These are phyloP conservation scores for Tricholoma flavovirens DNA, from an alignment of 768 basidiomycete genomes.

Conservation along the genomic window DNA sequence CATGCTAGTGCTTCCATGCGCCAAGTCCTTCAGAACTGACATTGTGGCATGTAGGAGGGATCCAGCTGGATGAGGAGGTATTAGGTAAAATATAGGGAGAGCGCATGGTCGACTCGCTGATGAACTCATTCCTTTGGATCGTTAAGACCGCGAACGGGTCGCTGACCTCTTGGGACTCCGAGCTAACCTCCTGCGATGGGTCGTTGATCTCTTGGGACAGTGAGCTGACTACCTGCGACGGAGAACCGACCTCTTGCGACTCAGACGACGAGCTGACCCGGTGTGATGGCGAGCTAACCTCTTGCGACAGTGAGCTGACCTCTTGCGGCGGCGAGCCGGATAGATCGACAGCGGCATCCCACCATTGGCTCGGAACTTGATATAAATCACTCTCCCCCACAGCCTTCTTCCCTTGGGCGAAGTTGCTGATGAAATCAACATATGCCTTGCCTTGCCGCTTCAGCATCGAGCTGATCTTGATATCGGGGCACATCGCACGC, in stretches of 20 bases:
- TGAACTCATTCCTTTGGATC: conserved; percentile 14
- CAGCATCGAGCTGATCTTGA: conserved; percentile 9
- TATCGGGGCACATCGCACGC: conserved; percentile 16
- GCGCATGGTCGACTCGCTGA: conserved; percentile 5
- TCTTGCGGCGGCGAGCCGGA: not conserved
- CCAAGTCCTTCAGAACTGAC: conserved; percentile 3
- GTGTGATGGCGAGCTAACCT: not conserved
- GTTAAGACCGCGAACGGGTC: conserved; percentile 11
- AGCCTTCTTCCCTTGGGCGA: not conserved
- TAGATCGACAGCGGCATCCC: conserved; percentile 9
- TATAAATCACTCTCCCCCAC: conserved; percentile 5
- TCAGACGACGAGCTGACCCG: not conserved
- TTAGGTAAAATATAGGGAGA: not conserved
- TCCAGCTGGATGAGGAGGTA: not conserved
- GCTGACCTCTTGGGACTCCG: too few species aligned
- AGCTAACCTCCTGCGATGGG: too few species aligned
- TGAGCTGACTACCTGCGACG: not conserved
- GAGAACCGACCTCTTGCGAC: too few species aligned
- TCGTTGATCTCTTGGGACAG: too few species aligned
- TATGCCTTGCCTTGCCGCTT: conserved; percentile 2
- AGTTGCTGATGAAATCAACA: not conserved
- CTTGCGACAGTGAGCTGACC: not conserved
- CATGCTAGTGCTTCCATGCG: not conserved
- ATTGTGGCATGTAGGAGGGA: conserved; percentile 3
- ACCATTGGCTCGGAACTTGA: conserved; percentile 14